Evolutionary conservation across 768 basidiomycete genomes (phyloP), one percentile per base, ranked within the genome.

Genomic region (Gautieria morchelliformis): DNA sequence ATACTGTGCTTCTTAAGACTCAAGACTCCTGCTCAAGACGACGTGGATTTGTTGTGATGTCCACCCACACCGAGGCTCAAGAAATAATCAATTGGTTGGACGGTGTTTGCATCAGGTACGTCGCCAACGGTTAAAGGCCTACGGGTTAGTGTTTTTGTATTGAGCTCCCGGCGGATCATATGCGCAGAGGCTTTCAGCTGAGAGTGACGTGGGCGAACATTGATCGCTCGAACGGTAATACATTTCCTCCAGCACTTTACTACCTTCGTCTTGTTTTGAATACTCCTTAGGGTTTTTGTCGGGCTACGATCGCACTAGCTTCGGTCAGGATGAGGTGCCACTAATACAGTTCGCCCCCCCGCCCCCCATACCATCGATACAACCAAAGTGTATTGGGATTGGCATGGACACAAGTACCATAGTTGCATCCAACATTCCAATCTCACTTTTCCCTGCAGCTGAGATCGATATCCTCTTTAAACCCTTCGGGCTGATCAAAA

Each of bases 41-140:
- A 50, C 85, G 89, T 40, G 89, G 89, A 2, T 91, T 91, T 66
- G 74, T 91, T 32, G 89, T 91, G 22, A 90, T 91, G 87, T 81
- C 80, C 17, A 72, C 72, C 22, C 81, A 90, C 61, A 79, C 79
- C 47, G 85, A 89, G 66, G 89, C 89, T 2, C 83, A 75, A 64
- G 63, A 66, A 30, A 89, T 85, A 0, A 87, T 91, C 82, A 71
- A 75, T 17, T 72, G 74, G 7, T 66, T 89, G 42, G 85, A 85
- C 24, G 80, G 86, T 44, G 82, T 80, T 20, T 81, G 84, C 62
- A 75, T 88, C 60, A 85, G 84, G 87, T 87, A 62, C 56, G 75
- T 61, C 9, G 56, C 14, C 35, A 37, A 37, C 8, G 3, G n/a
- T 15, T 37, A 14, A 19, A 24, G 48, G 12, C 22, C 24, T 49